phyloP scores from a whole-genome alignment of 2,329 filamentous ascomycete species.

The Pseudohalonectria lignicola region DNA sequence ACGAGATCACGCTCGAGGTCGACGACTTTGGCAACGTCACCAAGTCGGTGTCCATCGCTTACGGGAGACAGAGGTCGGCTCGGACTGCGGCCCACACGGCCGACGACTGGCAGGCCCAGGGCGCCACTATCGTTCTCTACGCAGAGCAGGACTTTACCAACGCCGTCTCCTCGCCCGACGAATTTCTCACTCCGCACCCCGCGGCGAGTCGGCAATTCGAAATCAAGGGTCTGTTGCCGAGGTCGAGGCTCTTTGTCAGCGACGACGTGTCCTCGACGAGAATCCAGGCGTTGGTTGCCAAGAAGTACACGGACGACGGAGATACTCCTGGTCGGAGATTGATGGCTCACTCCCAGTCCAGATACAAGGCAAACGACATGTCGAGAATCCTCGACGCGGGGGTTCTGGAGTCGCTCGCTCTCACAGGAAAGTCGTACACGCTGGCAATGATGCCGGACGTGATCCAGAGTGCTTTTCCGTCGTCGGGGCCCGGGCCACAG shows the following conservation, averaged over 20 bases:
- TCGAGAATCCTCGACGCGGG: neutral
- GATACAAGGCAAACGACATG: neutral
- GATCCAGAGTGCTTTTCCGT: no score
- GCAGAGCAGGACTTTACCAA: neutral
- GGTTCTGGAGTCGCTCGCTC: neutral
- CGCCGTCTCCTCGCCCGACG: neutral
- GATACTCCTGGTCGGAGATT: neutral
- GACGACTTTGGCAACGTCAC: neutral
- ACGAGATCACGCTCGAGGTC: neutral
- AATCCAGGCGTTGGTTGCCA: neutral
- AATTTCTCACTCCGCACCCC: neutral
- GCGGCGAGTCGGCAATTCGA: neutral
- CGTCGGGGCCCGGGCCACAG: no score
- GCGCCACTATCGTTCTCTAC: neutral
- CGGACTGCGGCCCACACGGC: neutral
- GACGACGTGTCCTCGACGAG: neutral
- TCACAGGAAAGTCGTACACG: neutral
- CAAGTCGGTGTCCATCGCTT: neutral
- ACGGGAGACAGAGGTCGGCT: neutral
- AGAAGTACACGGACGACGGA: neutral
- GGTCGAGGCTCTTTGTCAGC: neutral
- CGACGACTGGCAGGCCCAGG: neutral
- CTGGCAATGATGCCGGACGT: no score
- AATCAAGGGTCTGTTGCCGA: neutral
- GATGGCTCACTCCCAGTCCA: neutral